phyloP scores from a whole-genome alignment of 2,329 filamentous ascomycete species.

The Colletotrichum cereale region DNA sequence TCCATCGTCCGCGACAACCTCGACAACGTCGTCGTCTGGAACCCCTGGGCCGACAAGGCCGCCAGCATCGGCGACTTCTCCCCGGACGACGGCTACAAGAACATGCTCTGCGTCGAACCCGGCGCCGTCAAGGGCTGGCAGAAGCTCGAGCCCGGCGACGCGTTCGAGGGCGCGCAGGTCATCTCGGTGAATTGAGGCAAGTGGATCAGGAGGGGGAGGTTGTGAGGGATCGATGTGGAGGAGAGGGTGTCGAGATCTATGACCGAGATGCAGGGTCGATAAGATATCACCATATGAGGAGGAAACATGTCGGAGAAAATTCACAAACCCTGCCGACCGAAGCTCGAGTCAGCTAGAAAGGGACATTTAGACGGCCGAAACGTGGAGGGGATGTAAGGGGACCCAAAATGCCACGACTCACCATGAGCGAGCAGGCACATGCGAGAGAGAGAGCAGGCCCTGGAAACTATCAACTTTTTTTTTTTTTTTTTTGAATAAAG shows the following conservation, averaged over 20 bases:
- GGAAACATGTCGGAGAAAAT: conserved; percentile 2
- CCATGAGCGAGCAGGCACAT: conserved; percentile 26
- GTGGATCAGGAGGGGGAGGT: neutral
- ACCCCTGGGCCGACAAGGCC: conserved; percentile 92
- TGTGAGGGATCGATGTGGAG: neutral
- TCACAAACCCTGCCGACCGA: neutral
- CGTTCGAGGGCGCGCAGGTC: conserved; percentile 72
- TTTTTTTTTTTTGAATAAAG: conserved; percentile 34
- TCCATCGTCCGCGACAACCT: conserved; percentile 87
- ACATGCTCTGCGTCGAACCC: conserved; percentile 95
- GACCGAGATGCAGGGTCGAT: neutral
- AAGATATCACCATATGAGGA: neutral
- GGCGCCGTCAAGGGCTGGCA: conserved; percentile 86
- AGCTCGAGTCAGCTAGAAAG: conserved; percentile 5
- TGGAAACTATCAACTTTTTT: conserved; percentile 2
- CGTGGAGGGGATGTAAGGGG: neutral
- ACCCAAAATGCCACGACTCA: conserved; percentile 15
- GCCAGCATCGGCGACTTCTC: conserved; percentile 86
- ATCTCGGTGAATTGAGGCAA: conserved; percentile 49
- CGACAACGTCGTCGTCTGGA: conserved; percentile 93
- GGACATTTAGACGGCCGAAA: conserved; percentile 25
- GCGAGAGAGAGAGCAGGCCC: conserved; percentile 29
- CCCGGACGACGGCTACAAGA: conserved; percentile 89
- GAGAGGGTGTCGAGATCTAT: neutral
- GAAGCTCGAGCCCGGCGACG: conserved; percentile 83